Evolutionary conservation across 2,329 filamentous ascomycete species (phyloP), one percentile per base, ranked within the genome.

Genomic region (Colletotrichum paranaense): DNA sequence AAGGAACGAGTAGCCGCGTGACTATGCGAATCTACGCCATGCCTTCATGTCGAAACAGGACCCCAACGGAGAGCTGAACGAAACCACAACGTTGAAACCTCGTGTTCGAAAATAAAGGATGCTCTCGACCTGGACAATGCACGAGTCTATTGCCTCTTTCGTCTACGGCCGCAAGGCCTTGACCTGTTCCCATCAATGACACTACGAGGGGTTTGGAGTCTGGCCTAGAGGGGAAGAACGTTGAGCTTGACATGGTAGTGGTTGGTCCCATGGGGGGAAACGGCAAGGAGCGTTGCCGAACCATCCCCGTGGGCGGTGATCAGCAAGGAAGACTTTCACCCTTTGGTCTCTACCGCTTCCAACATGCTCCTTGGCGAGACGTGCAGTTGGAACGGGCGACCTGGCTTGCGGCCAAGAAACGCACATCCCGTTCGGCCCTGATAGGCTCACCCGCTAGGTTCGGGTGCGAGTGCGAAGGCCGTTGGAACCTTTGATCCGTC

Each of bases 71-170:
- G 26, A 68, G 70, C 60, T 70, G 70, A 62, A 64, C 42, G 30
- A 38, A 30, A 24, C 9, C 14, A 16, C 42, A 57, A 26, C 28
- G 24, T 35, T 26, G 19, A 52, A 49, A 53, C 28, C 67, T 70
- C 70, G 67, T 69, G 66, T 68, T 64, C 66, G 19, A 60, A 69
- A 64, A 69, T 56, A 72, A 72, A 26, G 53, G 24, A 59, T n/a
- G 30, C n/a, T 49, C 19, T 28, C 8, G 42, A 22, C 9, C 22
- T 26, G 46, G 59, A 19, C 11, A 19, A 62, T 56, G 14, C 42
- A 6, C 35, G 24, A 55, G 38, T 16, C 35, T 19, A 11, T 32
- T 55, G 32, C 46, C 22, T 30, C 67, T 42, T 32, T 26, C n/a
- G 28, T 55, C 28, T 28, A 55, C 46, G 14, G 46, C 62, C 46